Evolutionary conservation across 2,329 filamentous ascomycete genomes (phyloP), one percentile per base, ranked within the genome.

Genomic region (Grosmannia clavigera): DNA sequence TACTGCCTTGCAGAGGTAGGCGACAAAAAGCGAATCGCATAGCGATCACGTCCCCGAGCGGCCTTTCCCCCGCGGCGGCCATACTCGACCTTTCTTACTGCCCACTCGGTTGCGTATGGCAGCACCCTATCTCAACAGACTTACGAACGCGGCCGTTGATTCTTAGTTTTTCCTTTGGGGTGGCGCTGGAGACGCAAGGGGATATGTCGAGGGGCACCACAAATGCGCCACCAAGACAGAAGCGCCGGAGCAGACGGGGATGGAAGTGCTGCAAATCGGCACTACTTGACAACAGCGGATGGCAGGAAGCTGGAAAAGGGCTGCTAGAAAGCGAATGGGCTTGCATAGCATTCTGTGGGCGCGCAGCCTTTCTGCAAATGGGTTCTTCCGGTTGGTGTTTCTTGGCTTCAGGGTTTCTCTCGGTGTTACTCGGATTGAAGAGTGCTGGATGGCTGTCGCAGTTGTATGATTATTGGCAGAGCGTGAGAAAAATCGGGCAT

Each of bases 401-500:
- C 35, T 43, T 50, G 55, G 55, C 55, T 57, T 48, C 16, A 31
- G 43, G 55, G 55, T 35, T 57, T 57, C 35, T 25, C 25, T 58
- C 29, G 55, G 55, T 51, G 56, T 58, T 52, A 31, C 29, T 35
- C 29, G 56, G 52, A 5, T 55, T 51, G 25, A 46, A 25, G 55
- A 31, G 55, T 25, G 38, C 43, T 38, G 56, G 43, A 51, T 35
- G 25, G 46, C 31, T 14, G 10, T 51, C 38, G 16, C 27, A 31
- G 33, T 38, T 58, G 56, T 58, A 58, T 33, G 46, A 58, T 51
- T 57, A 57, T 40, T 50, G 48, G 16, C 40, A 50, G 40, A 33
- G 55, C 29, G 27, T 16, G 16, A 27, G 16, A 57, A 57, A 57
- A 31, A 16, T 35, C 29, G 14, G 11, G 52, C 52, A 55, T 19